Base-by-base conservation (phyloP, 768 basidiomycete genomes). In the Hemileccinum rubropunctum region DNA sequence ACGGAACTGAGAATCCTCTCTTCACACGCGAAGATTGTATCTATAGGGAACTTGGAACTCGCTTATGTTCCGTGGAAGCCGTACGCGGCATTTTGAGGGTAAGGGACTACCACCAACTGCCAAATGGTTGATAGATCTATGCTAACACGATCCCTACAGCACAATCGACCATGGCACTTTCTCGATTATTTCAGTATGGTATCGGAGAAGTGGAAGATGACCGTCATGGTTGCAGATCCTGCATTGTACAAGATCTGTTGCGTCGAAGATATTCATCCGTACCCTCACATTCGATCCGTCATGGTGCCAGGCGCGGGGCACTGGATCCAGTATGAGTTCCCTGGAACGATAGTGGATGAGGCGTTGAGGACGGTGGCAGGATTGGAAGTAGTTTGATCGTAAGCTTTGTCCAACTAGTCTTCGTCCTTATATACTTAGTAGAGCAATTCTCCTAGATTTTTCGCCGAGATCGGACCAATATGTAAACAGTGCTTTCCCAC, bases 241-340 rank as follows among this genome's bases (percentile, higher is more conserved):
- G n/a, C 34, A 1, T 11, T 45, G 4, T 6, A 37, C 9, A 6
- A 40, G 3, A 1, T 48, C 10, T 48, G 50, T 18, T 1, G 4
- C 1, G 28, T 51, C 5, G 48, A 62, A 13, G 47, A 62, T 4
- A 9, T 66, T 30, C 42, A 40, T n/a, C 32, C 56, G 7, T 60
- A 57, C 35, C 51, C 58, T 12, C 53, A 51, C 17, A 33, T 60
- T n/a, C 51, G 42, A 12, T 14, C 30, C 1, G 37, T 56, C 13
- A 20, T 51, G 9, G 47, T 66, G 1, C 50, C 56, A 0, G 59
- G 61, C 0, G 53, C 56, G 5, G 52, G 52, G 1, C 65, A 66
- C 38, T 67, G 57, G 53, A 60, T 68, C 14, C 66, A 65, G 32
- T 50, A 23, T 18, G 65, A 68, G 33, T 55, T 58, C 21, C 66